These are phyloP conservation scores for Cyphellophora europaea DNA, from an alignment of 2,329 filamentous ascomycete genomes.

Conservation along the genomic window DNA sequence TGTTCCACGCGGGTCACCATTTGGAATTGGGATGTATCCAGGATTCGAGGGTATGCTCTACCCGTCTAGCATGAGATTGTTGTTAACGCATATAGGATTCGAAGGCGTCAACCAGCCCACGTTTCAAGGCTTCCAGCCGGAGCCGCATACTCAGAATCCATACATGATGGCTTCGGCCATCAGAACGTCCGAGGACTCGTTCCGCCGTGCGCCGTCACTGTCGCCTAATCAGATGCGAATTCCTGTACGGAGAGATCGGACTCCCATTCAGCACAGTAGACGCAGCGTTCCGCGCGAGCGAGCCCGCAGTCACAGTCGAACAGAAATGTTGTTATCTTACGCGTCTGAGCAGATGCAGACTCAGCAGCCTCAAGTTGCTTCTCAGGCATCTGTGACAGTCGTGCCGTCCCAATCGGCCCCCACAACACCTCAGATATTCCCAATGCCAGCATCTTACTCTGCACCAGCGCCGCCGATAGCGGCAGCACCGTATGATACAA, in stretches of 20 bases:
- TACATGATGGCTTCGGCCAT: too few species aligned
- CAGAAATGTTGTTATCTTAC: slow-evolving; percentile 15
- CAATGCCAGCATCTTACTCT: neutral
- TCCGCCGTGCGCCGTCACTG: neutral
- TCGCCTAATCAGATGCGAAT: neutral
- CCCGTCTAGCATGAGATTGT: too few species aligned
- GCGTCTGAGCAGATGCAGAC: slow-evolving; percentile 9
- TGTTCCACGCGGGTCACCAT: too few species aligned
- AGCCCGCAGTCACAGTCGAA: slow-evolving; percentile 14
- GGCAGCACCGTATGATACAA: slow-evolving; percentile 1
- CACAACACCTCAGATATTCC: neutral
- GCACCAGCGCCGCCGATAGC: neutral
- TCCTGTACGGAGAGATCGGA: slow-evolving; percentile 10
- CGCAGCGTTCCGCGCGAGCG: slow-evolving; percentile 8
- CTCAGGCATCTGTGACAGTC: neutral
- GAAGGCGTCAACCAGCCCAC: too few species aligned
- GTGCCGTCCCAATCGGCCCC: slow-evolving; percentile 1
- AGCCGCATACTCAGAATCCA: too few species aligned
- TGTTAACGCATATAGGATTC: too few species aligned
- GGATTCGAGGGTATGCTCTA: too few species aligned
- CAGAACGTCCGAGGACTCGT: too few species aligned
- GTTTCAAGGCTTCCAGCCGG: too few species aligned
- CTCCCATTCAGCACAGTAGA: slow-evolving; percentile 16
- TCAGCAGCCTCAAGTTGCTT: neutral
- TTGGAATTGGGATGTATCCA: too few species aligned